Evolutionary conservation across 441 rosid species (phyloP).

Genomic region (Euphorbia schlechtendalii): DNA sequence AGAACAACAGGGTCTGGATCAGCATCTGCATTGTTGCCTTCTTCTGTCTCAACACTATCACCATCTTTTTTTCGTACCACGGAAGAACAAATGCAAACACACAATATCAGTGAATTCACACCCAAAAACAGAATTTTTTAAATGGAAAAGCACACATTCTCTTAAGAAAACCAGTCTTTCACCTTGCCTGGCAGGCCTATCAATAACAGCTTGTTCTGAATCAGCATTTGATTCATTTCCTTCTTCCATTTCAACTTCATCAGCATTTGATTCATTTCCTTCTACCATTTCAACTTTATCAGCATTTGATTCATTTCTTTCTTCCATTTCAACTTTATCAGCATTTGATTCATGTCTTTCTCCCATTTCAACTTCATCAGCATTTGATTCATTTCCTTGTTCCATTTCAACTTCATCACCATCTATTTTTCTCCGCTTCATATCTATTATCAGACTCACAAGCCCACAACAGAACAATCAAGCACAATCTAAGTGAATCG

Average conservation of each 20-base stretch:
- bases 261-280: too few relatives aligned
- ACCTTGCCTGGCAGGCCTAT: neutral
- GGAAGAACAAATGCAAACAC: neutral
- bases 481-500: neutral
- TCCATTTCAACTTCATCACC: neutral
- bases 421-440: neutral
- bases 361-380: neutral
- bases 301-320: neutral
- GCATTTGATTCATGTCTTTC: neutral
- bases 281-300: neutral
- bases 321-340: slow-evolving; percentile 1
- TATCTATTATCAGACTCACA: neutral
- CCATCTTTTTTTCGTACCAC: too few relatives aligned
- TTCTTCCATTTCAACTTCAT: neutral
- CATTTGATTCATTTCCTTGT: too few relatives aligned
- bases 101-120: neutral
- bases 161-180: neutral
- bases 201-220: slow-evolving; percentile 9
- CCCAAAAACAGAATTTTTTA: neutral
- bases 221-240: neutral
- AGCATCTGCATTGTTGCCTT: neutral
- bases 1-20: slow-evolving; percentile 9
- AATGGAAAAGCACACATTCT: neutral
- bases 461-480: neutral
- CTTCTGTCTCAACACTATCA: neutral